These are phyloP conservation scores for Basipetospora chlamydospora DNA, from an alignment of 2,329 filamentous ascomycete genomes.

Conservation along the genomic window DNA sequence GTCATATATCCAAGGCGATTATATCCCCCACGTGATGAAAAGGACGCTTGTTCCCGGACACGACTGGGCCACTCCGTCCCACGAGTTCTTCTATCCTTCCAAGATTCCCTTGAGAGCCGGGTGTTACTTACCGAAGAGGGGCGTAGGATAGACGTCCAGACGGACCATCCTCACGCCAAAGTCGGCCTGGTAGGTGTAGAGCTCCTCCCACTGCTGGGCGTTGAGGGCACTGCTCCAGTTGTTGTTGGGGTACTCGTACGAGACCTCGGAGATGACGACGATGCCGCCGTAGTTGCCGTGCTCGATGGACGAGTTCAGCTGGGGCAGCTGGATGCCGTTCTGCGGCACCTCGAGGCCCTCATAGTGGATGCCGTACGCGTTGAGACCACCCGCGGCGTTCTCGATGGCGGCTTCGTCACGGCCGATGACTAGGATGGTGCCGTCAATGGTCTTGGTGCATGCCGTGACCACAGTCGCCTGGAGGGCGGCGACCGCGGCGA, in stretches of 20 bases:
- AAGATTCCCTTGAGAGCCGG: too few relatives aligned
- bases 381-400: slow-evolving; percentile 18
- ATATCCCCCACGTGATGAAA: background rate
- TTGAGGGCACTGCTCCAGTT: slow-evolving; percentile 39
- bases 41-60: too few relatives aligned
- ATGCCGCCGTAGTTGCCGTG: slow-evolving; percentile 46
- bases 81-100: too few relatives aligned
- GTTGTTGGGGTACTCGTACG: slow-evolving; percentile 32
- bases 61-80: too few relatives aligned
- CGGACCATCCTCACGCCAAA: slow-evolving; percentile 48
- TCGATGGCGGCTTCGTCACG: slow-evolving; percentile 32
- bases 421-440: slow-evolving; percentile 41
- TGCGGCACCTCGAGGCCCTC: slow-evolving; percentile 39
- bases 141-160: slow-evolving; percentile 39
- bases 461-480: background rate
- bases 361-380: slow-evolving; percentile 47
- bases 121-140: slow-evolving; percentile 27
- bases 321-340: slow-evolving; percentile 32
- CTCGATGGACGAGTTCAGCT: slow-evolving; percentile 30
- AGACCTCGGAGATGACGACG: slow-evolving; percentile 36
- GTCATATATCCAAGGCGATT: too few relatives aligned
- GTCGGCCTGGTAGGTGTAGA: slow-evolving; percentile 41
- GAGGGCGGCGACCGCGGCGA: slow-evolving; percentile 1
- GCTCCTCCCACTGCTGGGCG: slow-evolving; percentile 35
- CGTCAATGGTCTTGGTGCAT: slow-evolving; percentile 15